A percentile compares a stretch with the other conserved stretches of the same genome.
phyloP scores from a whole-genome alignment of 2,329 filamentous ascomycete genomes.

The Colletotrichum viniferum region DNA sequence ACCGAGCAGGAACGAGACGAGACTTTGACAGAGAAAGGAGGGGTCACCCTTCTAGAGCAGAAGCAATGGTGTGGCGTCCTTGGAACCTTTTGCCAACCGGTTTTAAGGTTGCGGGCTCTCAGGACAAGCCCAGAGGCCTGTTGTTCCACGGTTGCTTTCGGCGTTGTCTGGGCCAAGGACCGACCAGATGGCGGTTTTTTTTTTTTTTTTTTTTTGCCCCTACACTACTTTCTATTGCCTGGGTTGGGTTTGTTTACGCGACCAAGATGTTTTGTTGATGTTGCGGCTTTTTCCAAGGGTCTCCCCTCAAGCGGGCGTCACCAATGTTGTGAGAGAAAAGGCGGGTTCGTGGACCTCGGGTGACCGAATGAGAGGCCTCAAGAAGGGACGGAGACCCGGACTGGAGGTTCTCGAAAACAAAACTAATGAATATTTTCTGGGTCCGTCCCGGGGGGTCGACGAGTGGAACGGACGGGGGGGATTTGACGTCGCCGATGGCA shows the following conservation, averaged over 20 bases:
- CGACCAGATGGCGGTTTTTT: neutral
- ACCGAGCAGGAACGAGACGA: constrained; percentile 7
- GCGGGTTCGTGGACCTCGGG: constrained; percentile 9
- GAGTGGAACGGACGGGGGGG: constrained; percentile 13
- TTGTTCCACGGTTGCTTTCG: constrained; percentile 15
- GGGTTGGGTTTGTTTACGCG: constrained; percentile 17
- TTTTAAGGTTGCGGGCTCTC: constrained; percentile 18
- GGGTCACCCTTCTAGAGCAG: constrained; percentile 17
- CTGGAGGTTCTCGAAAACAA: neutral
- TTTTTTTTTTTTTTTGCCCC: neutral
- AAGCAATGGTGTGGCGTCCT: constrained; percentile 17
- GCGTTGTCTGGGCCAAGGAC: constrained; percentile 3
- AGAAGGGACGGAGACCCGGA: neutral
- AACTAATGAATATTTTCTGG: constrained; percentile 18
- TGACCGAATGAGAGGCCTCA: constrained; percentile 14
- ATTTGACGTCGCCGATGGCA: constrained; percentile 14
- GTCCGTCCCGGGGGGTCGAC: constrained; percentile 6
- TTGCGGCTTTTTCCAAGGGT: constrained; percentile 17
- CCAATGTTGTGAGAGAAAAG: constrained; percentile 12
- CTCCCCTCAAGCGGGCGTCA: neutral
- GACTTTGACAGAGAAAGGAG: constrained; percentile 12
- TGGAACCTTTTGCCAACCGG: neutral
- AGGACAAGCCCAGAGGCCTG: constrained; percentile 3
- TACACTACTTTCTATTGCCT: neutral
- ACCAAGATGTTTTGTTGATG: constrained; percentile 9